Evolutionary conservation across 257 asterid species (phyloP).

Genomic region (Osmanthus fragrans): DNA sequence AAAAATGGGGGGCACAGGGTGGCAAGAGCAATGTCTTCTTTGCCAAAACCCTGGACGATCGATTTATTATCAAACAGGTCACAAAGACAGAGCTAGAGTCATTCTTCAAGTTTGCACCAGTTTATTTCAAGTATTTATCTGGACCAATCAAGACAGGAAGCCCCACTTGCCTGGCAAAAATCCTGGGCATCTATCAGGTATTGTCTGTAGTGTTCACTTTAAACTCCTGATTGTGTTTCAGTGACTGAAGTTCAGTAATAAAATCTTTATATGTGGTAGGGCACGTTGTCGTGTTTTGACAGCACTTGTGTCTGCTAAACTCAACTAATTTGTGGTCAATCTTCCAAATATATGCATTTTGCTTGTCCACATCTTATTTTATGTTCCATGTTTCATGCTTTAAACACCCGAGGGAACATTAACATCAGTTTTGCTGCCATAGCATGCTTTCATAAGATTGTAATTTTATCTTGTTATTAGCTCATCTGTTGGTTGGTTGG

Average conservation of each 20-base stretch:
- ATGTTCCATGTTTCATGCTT: neutral
- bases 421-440: neutral
- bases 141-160: conserved; percentile 59
- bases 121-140: conserved; percentile 69
- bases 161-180: conserved; percentile 80
- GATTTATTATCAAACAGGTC: conserved; percentile 80
- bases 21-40: conserved; percentile 85
- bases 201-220: conserved; percentile 6
- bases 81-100: conserved; percentile 79
- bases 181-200: conserved; percentile 89
- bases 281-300: neutral
- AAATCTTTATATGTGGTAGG: neutral
- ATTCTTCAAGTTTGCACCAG: conserved; percentile 63
- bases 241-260: neutral
- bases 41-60: conserved; percentile 73
- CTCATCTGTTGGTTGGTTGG: conserved; percentile 30
- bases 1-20: conserved; percentile 90
- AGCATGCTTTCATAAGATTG: conserved; percentile 8
- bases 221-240: neutral
- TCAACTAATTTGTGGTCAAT: neutral
- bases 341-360: neutral
- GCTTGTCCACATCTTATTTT: too few species aligned
- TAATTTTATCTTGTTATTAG: neutral
- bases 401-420: neutral
- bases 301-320: neutral